Evolutionary conservation across 2,329 filamentous ascomycete genomes (phyloP).

Genomic region (Verticillium zaregamsianum): DNA sequence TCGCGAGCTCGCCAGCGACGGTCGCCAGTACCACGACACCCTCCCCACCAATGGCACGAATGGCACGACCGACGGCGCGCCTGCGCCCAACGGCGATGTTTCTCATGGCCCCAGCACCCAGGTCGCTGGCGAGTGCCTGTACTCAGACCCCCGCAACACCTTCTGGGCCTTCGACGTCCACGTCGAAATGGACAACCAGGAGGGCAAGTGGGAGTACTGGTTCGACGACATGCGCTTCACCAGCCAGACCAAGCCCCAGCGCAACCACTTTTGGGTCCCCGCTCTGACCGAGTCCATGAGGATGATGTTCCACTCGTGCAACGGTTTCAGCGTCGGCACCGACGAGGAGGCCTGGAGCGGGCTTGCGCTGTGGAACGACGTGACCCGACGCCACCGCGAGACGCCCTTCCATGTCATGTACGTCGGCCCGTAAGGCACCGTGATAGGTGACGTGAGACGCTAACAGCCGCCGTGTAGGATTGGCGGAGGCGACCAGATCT

Average conservation of each 20-base stretch:
- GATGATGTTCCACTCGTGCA: slow-evolving; percentile 98
- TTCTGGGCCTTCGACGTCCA: slow-evolving; percentile 91
- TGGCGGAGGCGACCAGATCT: slow-evolving; percentile 92
- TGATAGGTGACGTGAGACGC: slow-evolving; percentile 37
- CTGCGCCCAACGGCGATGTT: neutral
- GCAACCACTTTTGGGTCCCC: slow-evolving; percentile 80
- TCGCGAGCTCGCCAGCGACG: slow-evolving; percentile 27
- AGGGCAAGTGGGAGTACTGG: slow-evolving; percentile 75
- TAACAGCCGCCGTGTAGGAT: slow-evolving; percentile 38
- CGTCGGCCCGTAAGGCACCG: slow-evolving; percentile 3
- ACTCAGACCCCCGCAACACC: slow-evolving; percentile 66
- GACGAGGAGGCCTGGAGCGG: slow-evolving; percentile 85
- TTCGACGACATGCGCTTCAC: slow-evolving; percentile 63
- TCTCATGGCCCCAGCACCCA: slow-evolving; percentile 3
- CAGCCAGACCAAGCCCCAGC: slow-evolving; percentile 49
- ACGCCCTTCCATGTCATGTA: slow-evolving; percentile 87
- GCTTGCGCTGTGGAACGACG: slow-evolving; percentile 92
- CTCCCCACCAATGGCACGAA: slow-evolving; percentile 23
- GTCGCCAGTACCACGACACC: slow-evolving; percentile 13
- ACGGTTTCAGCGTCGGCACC: slow-evolving; percentile 88
- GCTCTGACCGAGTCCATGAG: slow-evolving; percentile 85
- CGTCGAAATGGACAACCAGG: slow-evolving; percentile 66
- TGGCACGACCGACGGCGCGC: slow-evolving; percentile 11
- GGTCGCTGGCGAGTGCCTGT: slow-evolving; percentile 54
- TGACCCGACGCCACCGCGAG: slow-evolving; percentile 73